Evolutionary conservation across 2,329 filamentous ascomycete species (phyloP), one percentile per base, ranked within the genome.

Genomic region (Pestalotiopsis sp.): DNA sequence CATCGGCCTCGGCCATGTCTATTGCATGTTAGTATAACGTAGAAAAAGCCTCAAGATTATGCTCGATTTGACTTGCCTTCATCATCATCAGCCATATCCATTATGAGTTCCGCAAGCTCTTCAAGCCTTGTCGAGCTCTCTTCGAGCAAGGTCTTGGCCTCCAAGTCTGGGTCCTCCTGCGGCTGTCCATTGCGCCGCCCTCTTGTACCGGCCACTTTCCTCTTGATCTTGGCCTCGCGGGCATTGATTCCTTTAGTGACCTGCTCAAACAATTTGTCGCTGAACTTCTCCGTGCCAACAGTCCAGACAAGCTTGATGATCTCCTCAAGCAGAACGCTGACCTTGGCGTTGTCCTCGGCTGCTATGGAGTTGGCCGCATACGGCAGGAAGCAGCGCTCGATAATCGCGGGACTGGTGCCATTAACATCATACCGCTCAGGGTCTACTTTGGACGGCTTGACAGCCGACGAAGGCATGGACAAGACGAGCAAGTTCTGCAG

Each of bases 261-360:
- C 0, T 84, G 84, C 5, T 71, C 70, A 17, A 75, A 76, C 17
- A 89, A 75, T 4, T 71, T 70, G 0, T 75, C 70, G 38, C 78
- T 79, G 71, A 84, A 83, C 1, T 70, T 68, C 13, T 83, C 71
- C 23, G 74, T 72, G 13, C 79, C 78, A 31, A 76, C 74, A 2
- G 68, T 68, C 79, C 83, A 86, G 3, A 87, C 78, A 6, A 90
- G 80, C 60, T 90, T 84, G 38, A 93, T 75, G 64, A 93, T 79
- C 2, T 84, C 84, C 79, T 95, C 93, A 0, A 94, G 81, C 38
- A 92, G 78, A 11, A 95, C 79, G 2, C 91, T 90, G 49, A 95
- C 84, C 77, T 92, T 92, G 36, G 91, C 90, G 73, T 96, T 95
- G 71, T 94, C 92, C 23, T 88, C 85, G 0, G 86, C 78, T 6